These are phyloP conservation scores for Bacidia gigantensis DNA, from an alignment of 495 filamentous ascomycete species.

Conservation along the genomic window DNA sequence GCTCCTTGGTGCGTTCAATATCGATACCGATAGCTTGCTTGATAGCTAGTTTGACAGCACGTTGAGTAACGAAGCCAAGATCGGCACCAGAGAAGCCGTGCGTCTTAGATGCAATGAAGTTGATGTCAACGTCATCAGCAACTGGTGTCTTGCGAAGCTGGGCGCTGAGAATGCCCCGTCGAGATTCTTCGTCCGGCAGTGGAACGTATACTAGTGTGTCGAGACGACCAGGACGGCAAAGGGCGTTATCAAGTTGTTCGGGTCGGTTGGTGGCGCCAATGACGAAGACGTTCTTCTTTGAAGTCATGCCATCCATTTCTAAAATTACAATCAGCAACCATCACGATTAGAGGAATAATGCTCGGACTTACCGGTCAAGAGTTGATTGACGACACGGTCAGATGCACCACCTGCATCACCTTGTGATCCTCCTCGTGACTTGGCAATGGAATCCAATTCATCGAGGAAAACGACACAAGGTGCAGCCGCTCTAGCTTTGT, in stretches of 20 bases:
- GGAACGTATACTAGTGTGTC: conserved; percentile 98
- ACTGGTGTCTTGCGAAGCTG: conserved; percentile 98
- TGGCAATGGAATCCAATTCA: conserved; percentile 97
- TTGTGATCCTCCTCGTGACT: conserved; percentile 93
- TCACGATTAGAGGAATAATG: conserved; percentile 1
- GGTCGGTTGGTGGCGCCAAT: conserved; percentile 98
- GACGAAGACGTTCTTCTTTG: conserved; percentile 99
- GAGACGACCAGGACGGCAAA: conserved; percentile 96
- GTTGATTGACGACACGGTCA: conserved; percentile 98
- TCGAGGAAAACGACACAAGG: conserved; percentile 99
- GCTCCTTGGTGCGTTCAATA: conserved; percentile 77
- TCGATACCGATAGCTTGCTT: conserved; percentile 87
- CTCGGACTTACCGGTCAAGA: conserved; percentile 70
- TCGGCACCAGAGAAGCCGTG: conserved; percentile 99
- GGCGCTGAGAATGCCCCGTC: conserved; percentile 79
- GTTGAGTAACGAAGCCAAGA: conserved; percentile 97
- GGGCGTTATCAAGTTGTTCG: conserved; percentile 92
- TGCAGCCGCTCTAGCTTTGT: conserved; percentile 96
- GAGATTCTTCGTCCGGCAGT: conserved; percentile 77
- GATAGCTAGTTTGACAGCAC: conserved; percentile 97
- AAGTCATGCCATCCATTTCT: conserved; percentile 99
- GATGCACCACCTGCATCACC: conserved; percentile 97
- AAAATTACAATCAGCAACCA: conserved; percentile 30
- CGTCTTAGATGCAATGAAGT: conserved; percentile 90
- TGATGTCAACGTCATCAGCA: conserved; percentile 68